A percentile compares a stretch with the other conserved stretches of the same genome.
phyloP scores from a whole-genome alignment of 371 early-diverging fungal genomes.

The Mortierella sp. region DNA sequence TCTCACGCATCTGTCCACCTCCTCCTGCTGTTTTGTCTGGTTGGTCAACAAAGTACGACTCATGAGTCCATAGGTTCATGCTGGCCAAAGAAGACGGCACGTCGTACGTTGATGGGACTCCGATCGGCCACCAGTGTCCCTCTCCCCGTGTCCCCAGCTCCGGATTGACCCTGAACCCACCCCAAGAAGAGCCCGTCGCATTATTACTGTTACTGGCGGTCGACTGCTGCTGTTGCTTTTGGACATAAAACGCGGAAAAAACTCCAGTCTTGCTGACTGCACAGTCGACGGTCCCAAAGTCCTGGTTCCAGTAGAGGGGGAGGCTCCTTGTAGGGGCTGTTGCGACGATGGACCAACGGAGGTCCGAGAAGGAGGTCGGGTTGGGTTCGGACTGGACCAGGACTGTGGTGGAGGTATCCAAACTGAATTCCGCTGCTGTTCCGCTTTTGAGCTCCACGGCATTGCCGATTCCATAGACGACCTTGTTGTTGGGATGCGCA shows the following conservation, averaged over 20 bases:
- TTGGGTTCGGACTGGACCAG: neutral
- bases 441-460: neutral
- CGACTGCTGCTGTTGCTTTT: neutral
- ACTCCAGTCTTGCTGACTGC: neutral
- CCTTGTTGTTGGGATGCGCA: neutral
- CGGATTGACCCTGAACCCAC: too few relatives aligned
- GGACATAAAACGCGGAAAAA: neutral
- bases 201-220: neutral
- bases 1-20: too few relatives aligned
- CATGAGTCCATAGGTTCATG: too few relatives aligned
- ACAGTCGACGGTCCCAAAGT: neutral
- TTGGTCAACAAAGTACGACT: too few relatives aligned
- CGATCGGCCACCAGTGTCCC: too few relatives aligned
- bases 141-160: too few relatives aligned
- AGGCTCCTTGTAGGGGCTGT: neutral
- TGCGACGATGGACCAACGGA: neutral
- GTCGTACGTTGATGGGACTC: too few relatives aligned
- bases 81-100: too few relatives aligned
- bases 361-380: neutral
- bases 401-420: neutral
- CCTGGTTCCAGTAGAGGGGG: neutral
- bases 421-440: too few relatives aligned
- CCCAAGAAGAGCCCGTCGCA: neutral
- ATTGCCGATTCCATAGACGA: neutral
- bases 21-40: too few relatives aligned